Evolutionary conservation across 148 eudicot genomes (phyloP).

Genomic region (Hydrangea macrophylla): DNA sequence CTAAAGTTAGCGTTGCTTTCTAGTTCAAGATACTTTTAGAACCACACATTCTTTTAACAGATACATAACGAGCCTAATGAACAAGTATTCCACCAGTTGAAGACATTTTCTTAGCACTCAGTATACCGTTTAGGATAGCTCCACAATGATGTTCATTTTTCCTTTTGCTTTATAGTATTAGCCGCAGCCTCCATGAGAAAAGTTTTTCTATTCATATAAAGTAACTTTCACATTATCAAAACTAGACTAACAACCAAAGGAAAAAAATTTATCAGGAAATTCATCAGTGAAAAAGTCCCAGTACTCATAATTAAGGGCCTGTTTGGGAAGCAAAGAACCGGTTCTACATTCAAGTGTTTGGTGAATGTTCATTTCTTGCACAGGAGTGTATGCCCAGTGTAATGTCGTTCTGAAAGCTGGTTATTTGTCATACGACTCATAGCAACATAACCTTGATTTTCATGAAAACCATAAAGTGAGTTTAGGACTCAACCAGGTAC

Average conservation of each 20-base stretch:
- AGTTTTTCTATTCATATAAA: neutral
- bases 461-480: too few relatives aligned
- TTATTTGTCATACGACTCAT: too few relatives aligned
- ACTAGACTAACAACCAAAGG: neutral
- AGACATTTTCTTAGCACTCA: neutral
- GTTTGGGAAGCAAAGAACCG: too few relatives aligned
- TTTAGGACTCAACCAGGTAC: too few relatives aligned
- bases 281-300: too few relatives aligned
- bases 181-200: neutral
- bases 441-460: too few relatives aligned
- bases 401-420: too few relatives aligned
- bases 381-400: too few relatives aligned
- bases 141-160: neutral
- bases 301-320: too few relatives aligned
- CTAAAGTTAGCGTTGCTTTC: conserved; percentile 9
- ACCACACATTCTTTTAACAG: neutral
- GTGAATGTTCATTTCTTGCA: too few relatives aligned
- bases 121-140: neutral
- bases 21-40: neutral
- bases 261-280: neutral
- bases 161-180: neutral
- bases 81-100: neutral
- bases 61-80: neutral
- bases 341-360: too few relatives aligned
- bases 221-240: neutral